Percentiles rank a stretch among this genome's conserved stretches.
These are phyloP conservation scores for Vachellia pachyceras DNA, from an alignment of 306 rosid species.

Conservation along the genomic window DNA sequence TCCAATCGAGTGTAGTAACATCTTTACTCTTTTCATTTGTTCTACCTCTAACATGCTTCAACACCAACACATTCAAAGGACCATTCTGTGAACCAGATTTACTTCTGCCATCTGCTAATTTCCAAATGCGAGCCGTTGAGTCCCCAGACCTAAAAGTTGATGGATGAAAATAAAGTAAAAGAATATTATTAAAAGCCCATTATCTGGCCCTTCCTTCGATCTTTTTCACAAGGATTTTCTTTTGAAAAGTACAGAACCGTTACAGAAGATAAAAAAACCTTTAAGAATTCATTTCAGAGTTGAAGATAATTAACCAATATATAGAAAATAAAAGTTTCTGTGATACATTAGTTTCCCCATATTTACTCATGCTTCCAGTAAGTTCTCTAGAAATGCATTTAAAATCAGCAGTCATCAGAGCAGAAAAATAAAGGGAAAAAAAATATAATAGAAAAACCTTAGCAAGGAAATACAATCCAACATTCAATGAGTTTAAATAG, in stretches of 20 bases:
- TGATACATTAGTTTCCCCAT: neutral
- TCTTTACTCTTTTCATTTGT: constrained; percentile 86
- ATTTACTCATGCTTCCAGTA: neutral
- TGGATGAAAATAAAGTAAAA: constrained; percentile 20
- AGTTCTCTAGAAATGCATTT: neutral
- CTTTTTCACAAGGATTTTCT: neutral
- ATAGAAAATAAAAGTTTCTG: constrained; percentile 6
- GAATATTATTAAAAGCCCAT: constrained; percentile 20
- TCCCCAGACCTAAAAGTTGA: constrained; percentile 76
- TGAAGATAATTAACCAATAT: neutral
- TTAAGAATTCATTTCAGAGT: constrained; percentile 3
- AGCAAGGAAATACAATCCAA: constrained; percentile 2
- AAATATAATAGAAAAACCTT: neutral
- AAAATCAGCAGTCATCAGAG: neutral
- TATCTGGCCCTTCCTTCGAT: constrained; percentile 15
- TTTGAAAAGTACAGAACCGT: constrained; percentile 3
- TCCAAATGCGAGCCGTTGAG: constrained; percentile 97
- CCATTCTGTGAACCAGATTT: constrained; percentile 60
- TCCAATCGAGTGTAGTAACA: constrained; percentile 96
- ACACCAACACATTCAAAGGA: constrained; percentile 65
- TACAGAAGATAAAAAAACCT: constrained; percentile 1
- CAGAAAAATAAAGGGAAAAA: neutral
- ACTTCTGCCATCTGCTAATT: constrained; percentile 68
- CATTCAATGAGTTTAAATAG: neutral
- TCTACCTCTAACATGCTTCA: constrained; percentile 87